Base-by-base conservation (phyloP, 176 grass and related monocot genomes). In the Musa itinerans region DNA sequence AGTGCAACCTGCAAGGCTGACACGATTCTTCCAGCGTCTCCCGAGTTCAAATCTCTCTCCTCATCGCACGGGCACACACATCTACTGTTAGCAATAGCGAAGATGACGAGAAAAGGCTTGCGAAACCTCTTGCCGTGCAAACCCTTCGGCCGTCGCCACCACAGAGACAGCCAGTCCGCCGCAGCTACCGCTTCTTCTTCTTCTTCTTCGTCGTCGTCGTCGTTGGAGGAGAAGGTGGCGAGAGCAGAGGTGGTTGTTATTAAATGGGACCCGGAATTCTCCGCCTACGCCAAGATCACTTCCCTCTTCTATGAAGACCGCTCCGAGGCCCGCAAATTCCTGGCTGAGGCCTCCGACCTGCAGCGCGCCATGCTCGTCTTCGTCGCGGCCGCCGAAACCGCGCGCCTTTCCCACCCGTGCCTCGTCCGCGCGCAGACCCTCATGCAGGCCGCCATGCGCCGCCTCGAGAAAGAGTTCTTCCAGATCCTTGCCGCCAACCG, bases 301-400 rank as follows among this genome's bases (percentile, higher is more conserved):
- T 50, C 59, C 34, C 58, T 70, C 8, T 54, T 49, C 71, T 85
- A 85, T 78, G 82, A 86, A 81, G 65, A 86, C 34, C 63, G 54
- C n/a, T 21, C n/a, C 54, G 85, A 87, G 62, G 51, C 76, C 61
- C 14, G 24, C 2, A 27, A 0, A 0, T 96, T 92, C 78, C 76
- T 92, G 2, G 69, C 29, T 10, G 83, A 84, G 0, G 69, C 74
- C 21, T 50, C 73, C 15, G 74, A 91, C 74, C 79, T 96, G 59
- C 92, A 96, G 76, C 83, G 88, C 0, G 80, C 84, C 67, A 90
- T 96, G 80, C 80, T 92, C 75, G 83, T 78, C 79, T 81, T 89
- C 34, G 80, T 84, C 9, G 75, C 82, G 17, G 72, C 29, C 11
- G 22, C 22, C 64, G 19, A 19, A 8, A 17, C 22, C 54, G 3